These are phyloP conservation scores for Pythium brachiatum DNA, from an alignment of 352 stramenopile genomes.

Conservation along the genomic window DNA sequence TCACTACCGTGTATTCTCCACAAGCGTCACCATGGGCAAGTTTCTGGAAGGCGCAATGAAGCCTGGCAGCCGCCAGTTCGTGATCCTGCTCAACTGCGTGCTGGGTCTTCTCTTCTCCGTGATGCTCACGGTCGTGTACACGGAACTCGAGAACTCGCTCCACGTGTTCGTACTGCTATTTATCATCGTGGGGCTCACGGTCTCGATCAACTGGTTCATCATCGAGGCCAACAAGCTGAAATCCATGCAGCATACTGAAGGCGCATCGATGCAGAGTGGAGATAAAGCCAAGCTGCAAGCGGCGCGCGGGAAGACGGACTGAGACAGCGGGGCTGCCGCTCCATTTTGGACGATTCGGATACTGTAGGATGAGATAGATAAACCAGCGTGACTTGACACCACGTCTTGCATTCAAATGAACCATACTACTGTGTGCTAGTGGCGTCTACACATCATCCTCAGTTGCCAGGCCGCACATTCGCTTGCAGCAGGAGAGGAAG, in stretches of 20 bases:
- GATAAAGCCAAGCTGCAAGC: slow-evolving; percentile 17
- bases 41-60: slow-evolving; percentile 51
- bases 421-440: neutral
- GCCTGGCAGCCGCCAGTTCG: slow-evolving; percentile 74
- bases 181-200: slow-evolving; percentile 69
- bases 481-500: slow-evolving; percentile 61
- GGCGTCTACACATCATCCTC: slow-evolving; percentile 51
- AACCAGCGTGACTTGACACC: neutral
- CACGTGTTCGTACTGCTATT: slow-evolving; percentile 86
- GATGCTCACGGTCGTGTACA: slow-evolving; percentile 75
- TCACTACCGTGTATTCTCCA: too few relatives aligned
- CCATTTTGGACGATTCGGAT: neutral
- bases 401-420: neutral
- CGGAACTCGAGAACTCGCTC: slow-evolving; percentile 77
- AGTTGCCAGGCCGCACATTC: slow-evolving; percentile 38
- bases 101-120: slow-evolving; percentile 66
- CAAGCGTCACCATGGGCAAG: slow-evolving; percentile 25
- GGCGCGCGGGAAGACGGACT: slow-evolving; percentile 58
- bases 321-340: neutral
- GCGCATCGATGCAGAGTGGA: neutral
- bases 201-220: slow-evolving; percentile 89
- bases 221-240: slow-evolving; percentile 68
- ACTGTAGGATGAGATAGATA: neutral
- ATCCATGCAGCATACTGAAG: slow-evolving; percentile 28
- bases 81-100: slow-evolving; percentile 68